Evolutionary conservation across 345 rosid genomes (phyloP), one percentile per base, ranked within the genome.

Genomic region (Pelargonium nanum): DNA sequence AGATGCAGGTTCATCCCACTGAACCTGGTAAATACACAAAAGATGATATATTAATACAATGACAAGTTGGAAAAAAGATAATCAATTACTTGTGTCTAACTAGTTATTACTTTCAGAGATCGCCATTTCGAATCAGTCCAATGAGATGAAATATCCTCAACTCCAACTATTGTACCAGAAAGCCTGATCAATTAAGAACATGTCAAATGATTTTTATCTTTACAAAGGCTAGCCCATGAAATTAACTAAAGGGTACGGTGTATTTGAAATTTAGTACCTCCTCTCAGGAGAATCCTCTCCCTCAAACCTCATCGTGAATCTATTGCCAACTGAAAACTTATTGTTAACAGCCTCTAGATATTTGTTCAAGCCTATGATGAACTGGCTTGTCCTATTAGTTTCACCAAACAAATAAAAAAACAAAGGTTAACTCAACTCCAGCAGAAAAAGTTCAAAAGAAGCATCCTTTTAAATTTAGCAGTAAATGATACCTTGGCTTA

Each of bases 1-100:
- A 9, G 83, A 77, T 57, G 99, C 87, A 64, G 88, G 83, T 70
- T 89, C 99, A 75, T 93, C 99, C 99, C 97, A 93, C 56, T 87
- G 96, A 64, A 89, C 83, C 99, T 93, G 71, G 26, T 62, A 24
- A 62, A 22, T 58, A 45, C 21, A 55, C 13, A 50, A 40, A 55
- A 54, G n/a, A 55, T n/a, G 45, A 23, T 56, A n/a, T 3, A 50
- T 58, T 24, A 24, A 48, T 21, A 44, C 19, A 53, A 10, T 53
- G 55, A 45, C 52, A 51, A 20, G 25, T 32, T 26, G 20, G 45
- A 63, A 13, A 19, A 56, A 62, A 57, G 12, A 24, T 4, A 13
- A 17, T 10, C 20, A 65, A 78, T 68, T 68, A 55, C 65, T 55
- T 50, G 34, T n/a, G 58, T 67, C 48, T 24, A 58, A 56, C 20